Evolutionary conservation across 352 stramenopile genomes (phyloP).

Genomic region (Phytophthora kernoviae): DNA sequence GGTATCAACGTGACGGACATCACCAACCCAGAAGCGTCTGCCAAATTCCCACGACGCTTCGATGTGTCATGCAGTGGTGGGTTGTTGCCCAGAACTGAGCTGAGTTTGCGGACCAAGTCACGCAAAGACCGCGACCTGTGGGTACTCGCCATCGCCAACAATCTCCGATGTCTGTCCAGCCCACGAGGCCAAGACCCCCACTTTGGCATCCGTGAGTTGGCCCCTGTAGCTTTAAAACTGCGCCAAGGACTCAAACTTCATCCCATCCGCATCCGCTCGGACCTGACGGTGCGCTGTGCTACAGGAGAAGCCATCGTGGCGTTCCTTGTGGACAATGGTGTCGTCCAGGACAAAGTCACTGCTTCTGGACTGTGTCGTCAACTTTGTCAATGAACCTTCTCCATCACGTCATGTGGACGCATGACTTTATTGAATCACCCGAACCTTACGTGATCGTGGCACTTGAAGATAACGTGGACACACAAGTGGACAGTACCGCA

Average conservation of each 20-base stretch:
- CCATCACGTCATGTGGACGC: conserved; percentile 86
- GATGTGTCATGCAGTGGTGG: conserved; percentile 78
- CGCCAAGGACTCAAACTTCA: conserved; percentile 55
- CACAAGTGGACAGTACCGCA: background rate
- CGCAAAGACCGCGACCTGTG: conserved; percentile 80
- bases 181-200: conserved; percentile 43
- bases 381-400: conserved; percentile 86
- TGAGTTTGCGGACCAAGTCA: conserved; percentile 79
- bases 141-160: conserved; percentile 67
- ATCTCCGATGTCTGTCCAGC: conserved; percentile 62
- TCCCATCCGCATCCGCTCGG: conserved; percentile 71
- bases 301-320: conserved; percentile 73
- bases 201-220: conserved; percentile 62
- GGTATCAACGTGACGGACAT: conserved; percentile 71
- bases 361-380: conserved; percentile 58
- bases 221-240: conserved; percentile 58
- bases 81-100: conserved; percentile 66
- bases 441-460: conserved; percentile 77
- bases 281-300: conserved; percentile 64
- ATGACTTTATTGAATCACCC: conserved; percentile 78
- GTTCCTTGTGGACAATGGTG: conserved; percentile 60
- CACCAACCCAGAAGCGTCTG: conserved; percentile 52
- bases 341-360: conserved; percentile 58
- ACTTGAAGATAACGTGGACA: conserved; percentile 47
- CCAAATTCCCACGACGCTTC: conserved; percentile 81